These are phyloP conservation scores for Alternaria rosae DNA, from an alignment of 2,329 filamentous ascomycete genomes.

Conservation along the genomic window DNA sequence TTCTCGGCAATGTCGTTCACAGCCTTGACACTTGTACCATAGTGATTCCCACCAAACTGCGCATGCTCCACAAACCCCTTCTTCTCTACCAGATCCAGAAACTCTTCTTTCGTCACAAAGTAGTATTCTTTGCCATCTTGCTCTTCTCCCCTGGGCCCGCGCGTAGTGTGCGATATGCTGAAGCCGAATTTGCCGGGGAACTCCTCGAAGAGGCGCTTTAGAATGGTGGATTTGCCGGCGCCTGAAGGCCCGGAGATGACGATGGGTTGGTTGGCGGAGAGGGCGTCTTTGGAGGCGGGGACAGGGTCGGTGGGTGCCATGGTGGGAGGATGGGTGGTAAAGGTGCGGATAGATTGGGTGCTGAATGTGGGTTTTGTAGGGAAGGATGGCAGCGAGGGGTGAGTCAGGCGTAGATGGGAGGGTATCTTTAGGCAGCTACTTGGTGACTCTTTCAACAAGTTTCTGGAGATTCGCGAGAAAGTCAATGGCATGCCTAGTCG, in stretches of 20 bases:
- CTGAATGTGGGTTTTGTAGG: conserved; percentile 2
- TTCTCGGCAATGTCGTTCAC: conserved; percentile 77
- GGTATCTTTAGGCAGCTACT: conserved; percentile 1
- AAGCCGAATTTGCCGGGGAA: conserved; percentile 72
- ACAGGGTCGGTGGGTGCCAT: conserved; percentile 36
- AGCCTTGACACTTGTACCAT: conserved; percentile 83
- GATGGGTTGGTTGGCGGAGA: conserved; percentile 59
- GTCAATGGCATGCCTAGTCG: conserved; percentile 36
- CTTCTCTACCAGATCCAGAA: conserved; percentile 61
- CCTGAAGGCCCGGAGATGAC: conserved; percentile 83
- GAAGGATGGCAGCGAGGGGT: conserved; percentile 6
- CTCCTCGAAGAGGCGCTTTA: conserved; percentile 72
- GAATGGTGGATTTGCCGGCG: conserved; percentile 82
- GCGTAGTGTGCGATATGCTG: conserved; percentile 76
- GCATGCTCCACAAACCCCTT: conserved; percentile 87
- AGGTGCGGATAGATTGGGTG: conserved; percentile 6
- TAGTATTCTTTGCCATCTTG: conserved; percentile 80
- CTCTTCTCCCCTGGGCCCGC: conserved; percentile 77
- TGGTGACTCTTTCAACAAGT: conserved; percentile 13
- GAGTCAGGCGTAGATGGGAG: conserved; percentile 4
- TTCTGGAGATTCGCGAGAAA: conserved; percentile 20
- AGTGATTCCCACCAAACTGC: conserved; percentile 83
- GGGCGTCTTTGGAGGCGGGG: conserved; percentile 26
- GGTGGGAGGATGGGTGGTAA: conserved; percentile 20
- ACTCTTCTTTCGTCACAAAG: conserved; percentile 63